Evolutionary conservation across 2,329 filamentous ascomycete species (phyloP).

Genomic region (Alternaria novae-zelandiae): DNA sequence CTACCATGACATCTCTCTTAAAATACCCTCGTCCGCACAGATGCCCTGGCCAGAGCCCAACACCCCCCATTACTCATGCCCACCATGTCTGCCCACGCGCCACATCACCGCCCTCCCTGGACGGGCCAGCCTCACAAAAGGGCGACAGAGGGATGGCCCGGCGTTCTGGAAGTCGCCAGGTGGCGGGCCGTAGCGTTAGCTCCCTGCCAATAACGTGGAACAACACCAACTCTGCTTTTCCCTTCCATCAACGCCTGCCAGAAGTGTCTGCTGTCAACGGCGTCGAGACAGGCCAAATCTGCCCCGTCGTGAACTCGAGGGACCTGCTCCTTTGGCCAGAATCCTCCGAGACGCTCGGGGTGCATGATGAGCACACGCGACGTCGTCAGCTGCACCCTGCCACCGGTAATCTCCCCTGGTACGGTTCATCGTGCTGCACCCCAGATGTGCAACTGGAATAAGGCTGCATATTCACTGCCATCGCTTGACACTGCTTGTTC

Average conservation of each 20-base stretch:
- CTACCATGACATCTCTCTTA: neutral
- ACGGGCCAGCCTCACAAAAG: constrained; percentile 2
- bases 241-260: neutral
- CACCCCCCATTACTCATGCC: constrained; percentile 2
- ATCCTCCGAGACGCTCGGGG: constrained; percentile 6
- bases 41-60: neutral
- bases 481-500: constrained; percentile 11
- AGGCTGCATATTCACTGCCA: neutral
- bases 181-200: constrained; percentile 26
- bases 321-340: neutral
- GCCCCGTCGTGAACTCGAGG: constrained; percentile 1
- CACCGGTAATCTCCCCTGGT: constrained; percentile 15
- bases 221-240: neutral
- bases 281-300: neutral
- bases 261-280: neutral
- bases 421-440: constrained; percentile 6
- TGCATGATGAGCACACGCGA: constrained; percentile 15
- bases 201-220: constrained; percentile 18
- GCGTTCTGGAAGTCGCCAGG: constrained; percentile 13
- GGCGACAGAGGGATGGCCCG: constrained; percentile 3
- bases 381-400: constrained; percentile 22
- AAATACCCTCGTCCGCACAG: neutral
- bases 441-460: constrained; percentile 13
- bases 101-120: neutral
- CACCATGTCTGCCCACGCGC: neutral